Evolutionary conservation across 257 asterid genomes (phyloP).

Genomic region (Nicotiana obtusifolia): DNA sequence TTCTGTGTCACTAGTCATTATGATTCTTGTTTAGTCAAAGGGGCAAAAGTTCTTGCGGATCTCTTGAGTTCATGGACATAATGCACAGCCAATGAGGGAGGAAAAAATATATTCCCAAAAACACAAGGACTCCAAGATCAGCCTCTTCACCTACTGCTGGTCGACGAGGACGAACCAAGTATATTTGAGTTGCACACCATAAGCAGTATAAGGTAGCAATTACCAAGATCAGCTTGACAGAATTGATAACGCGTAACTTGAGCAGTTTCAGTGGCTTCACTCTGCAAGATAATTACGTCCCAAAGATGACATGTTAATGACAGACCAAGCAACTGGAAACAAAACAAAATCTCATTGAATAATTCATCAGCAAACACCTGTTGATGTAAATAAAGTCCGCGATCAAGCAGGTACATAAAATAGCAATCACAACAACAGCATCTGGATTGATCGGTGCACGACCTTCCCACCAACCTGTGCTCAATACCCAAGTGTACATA

Average conservation of each 20-base stretch:
- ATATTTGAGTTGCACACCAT: constrained; percentile 81
- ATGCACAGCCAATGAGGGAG: constrained; percentile 70
- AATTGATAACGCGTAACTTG: constrained; percentile 30
- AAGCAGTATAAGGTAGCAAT: constrained; percentile 50
- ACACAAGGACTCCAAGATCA: constrained; percentile 76
- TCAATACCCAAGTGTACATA: constrained; percentile 78
- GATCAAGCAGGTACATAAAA: constrained; percentile 47
- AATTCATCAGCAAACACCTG: constrained; percentile 37
- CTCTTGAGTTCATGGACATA: constrained; percentile 66
- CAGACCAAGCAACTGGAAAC: not conserved
- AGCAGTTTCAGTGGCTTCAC: constrained; percentile 41
- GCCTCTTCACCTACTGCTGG: constrained; percentile 95
- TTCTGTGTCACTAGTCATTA: not conserved
- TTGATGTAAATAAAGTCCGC: constrained; percentile 69
- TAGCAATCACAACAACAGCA: constrained; percentile 58
- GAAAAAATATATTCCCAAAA: constrained; percentile 61
- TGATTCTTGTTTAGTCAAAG: constrained; percentile 17
- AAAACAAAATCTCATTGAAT: not conserved
- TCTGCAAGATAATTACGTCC: constrained; percentile 26
- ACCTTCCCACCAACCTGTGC: constrained; percentile 92
- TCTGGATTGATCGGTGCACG: constrained; percentile 68
- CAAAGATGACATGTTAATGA: constrained; percentile 1
- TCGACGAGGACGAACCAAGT: constrained; percentile 60
- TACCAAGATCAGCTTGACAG: constrained; percentile 34
- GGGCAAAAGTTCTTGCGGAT: constrained; percentile 44